These are phyloP conservation scores for Bimuria novae-zelandiae DNA, from an alignment of 2,329 filamentous ascomycete species.

Conservation along the genomic window DNA sequence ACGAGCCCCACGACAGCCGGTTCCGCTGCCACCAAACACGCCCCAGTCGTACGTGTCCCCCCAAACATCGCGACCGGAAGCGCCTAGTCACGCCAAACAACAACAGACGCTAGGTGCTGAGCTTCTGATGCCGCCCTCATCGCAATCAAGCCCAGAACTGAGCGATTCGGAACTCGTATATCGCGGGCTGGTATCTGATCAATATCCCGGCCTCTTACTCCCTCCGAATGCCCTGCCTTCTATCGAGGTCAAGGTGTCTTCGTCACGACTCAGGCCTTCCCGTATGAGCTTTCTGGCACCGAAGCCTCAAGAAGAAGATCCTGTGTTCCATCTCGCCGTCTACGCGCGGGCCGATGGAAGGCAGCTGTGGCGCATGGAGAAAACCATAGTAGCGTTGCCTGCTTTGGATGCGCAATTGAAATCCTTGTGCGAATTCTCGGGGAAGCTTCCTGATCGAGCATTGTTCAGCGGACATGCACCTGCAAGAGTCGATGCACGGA, in stretches of 20 bases:
- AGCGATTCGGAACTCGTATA: slow-evolving; percentile 61
- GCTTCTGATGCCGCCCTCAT: slow-evolving; percentile 35
- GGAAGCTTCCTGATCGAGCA: slow-evolving; percentile 78
- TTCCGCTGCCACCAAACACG: slow-evolving; percentile 72
- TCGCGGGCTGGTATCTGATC: slow-evolving; percentile 78
- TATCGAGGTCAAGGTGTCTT: slow-evolving; percentile 84
- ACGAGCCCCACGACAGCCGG: slow-evolving; percentile 72
- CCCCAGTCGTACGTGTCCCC: slow-evolving; percentile 66
- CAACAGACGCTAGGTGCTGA: slow-evolving; percentile 21
- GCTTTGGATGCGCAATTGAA: slow-evolving; percentile 82
- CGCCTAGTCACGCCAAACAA: slow-evolving; percentile 35
- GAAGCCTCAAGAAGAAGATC: slow-evolving; percentile 84
- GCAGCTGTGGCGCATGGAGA: slow-evolving; percentile 94
- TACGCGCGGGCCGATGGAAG: slow-evolving; percentile 74
- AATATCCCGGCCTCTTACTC: slow-evolving; percentile 83
- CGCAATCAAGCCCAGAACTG: slow-evolving; percentile 41
- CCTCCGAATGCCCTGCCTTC: slow-evolving; percentile 87
- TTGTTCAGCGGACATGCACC: slow-evolving; percentile 93
- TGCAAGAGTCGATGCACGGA: slow-evolving; percentile 86
- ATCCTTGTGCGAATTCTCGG: slow-evolving; percentile 71
- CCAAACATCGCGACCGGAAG: slow-evolving; percentile 47
- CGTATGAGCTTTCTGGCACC: slow-evolving; percentile 80
- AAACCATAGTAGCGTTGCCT: slow-evolving; percentile 80
- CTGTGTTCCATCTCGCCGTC: slow-evolving; percentile 89
- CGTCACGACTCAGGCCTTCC: slow-evolving; percentile 92